Evolutionary conservation across 352 stramenopile species (phyloP).

Genomic region (Phytophthora rubi): DNA sequence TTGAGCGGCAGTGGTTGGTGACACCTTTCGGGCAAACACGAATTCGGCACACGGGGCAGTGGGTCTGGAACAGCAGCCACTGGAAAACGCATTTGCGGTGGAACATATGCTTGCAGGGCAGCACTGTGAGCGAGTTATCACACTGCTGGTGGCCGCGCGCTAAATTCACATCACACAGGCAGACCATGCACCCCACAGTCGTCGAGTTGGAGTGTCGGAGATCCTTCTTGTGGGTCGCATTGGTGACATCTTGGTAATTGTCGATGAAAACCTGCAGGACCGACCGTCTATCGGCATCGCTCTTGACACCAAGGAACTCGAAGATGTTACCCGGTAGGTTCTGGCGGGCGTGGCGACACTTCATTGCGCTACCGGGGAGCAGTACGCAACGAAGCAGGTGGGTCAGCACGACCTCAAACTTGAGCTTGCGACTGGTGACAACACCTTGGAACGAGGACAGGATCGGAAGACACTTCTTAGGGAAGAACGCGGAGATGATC

Average conservation of each 20-base stretch:
- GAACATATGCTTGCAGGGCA: constrained; percentile 28
- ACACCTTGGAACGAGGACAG: constrained; percentile 38
- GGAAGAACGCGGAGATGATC: constrained; percentile 54
- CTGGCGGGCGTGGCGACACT: constrained; percentile 51
- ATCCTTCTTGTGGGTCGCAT: constrained; percentile 26
- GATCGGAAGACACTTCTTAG: constrained; percentile 44
- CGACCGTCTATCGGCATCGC: constrained; percentile 51
- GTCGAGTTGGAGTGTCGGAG: constrained; percentile 8
- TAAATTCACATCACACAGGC: constrained; percentile 18
- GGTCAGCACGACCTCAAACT: constrained; percentile 61
- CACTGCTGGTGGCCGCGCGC: constrained; percentile 34
- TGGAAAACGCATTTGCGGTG: constrained; percentile 73
- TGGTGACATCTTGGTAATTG: constrained; percentile 34
- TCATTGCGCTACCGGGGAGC: constrained; percentile 65
- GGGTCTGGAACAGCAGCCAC: constrained; percentile 68
- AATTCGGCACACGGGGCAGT: constrained; percentile 61
- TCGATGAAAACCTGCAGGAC: constrained; percentile 67
- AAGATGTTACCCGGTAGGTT: constrained; percentile 51
- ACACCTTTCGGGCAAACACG: constrained; percentile 47
- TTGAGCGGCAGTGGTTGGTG: constrained; percentile 56
- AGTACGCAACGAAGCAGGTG: constrained; percentile 61
- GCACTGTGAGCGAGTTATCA: constrained; percentile 27
- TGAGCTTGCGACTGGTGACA: constrained; percentile 45
- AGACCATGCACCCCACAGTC: constrained; percentile 5
- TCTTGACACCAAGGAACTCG: constrained; percentile 52